Percentiles rank a stretch among this genome's conserved stretches.
phyloP scores from a whole-genome alignment of 139 green algal species.

The Ulvella scutata region DNA sequence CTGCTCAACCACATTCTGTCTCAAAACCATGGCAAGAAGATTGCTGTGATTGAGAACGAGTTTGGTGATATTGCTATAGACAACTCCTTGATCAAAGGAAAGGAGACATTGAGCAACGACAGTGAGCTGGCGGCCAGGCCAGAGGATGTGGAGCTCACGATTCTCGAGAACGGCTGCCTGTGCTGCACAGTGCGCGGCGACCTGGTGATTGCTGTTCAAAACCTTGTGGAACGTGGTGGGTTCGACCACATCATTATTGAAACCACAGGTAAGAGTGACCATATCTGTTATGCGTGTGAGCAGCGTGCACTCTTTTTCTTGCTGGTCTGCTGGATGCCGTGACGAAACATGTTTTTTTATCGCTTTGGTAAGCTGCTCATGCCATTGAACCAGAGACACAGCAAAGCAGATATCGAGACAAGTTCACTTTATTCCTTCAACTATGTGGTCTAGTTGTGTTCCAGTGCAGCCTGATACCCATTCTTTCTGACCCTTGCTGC shows the following conservation, averaged over 20 bases:
- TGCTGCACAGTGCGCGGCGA: constrained; percentile 91
- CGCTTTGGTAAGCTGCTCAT: too few relatives aligned
- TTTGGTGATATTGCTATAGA: constrained; percentile 93
- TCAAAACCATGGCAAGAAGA: constrained; percentile 63
- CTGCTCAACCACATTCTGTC: constrained; percentile 88
- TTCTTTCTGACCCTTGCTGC: too few relatives aligned
- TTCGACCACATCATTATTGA: constrained; percentile 94
- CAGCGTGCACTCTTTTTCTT: too few relatives aligned
- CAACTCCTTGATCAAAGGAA: neutral
- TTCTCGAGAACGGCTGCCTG: constrained; percentile 90
- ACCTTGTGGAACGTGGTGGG: constrained; percentile 48
- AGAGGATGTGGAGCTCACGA: constrained; percentile 61
- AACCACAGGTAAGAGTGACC: constrained; percentile 50
- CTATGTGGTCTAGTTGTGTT: too few relatives aligned
- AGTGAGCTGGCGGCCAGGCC: constrained; percentile 44
- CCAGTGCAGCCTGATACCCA: too few relatives aligned
- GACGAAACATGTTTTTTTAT: too few relatives aligned
- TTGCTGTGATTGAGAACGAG: constrained; percentile 85
- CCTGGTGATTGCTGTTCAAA: constrained; percentile 65
- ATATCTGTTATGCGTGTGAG: too few relatives aligned
- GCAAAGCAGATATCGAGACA: too few relatives aligned
- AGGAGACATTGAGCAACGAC: too few relatives aligned
- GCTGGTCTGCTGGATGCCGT: too few relatives aligned
- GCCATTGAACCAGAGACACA: too few relatives aligned
- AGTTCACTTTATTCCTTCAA: too few relatives aligned